Evolutionary conservation across 2,329 filamentous ascomycete genomes (phyloP).

Genomic region (Balansia obtecta): DNA sequence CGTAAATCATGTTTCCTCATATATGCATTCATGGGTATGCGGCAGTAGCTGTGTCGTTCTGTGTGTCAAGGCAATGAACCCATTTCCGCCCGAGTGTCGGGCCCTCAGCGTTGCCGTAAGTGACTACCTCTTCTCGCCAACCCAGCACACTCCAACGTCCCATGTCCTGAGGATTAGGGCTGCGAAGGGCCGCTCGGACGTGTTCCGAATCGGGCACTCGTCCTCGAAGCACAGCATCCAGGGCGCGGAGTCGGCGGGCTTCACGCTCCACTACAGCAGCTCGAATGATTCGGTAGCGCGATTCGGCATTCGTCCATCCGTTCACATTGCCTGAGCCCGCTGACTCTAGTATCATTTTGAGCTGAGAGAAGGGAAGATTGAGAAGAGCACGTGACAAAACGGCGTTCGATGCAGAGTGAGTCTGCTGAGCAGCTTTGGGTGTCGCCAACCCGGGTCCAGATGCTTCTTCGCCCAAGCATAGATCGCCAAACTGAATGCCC

Average conservation of each 20-base stretch:
- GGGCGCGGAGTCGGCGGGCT: slow-evolving; percentile 33
- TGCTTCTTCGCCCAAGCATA: slow-evolving; percentile 27
- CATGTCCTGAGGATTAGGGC: slow-evolving; percentile 25
- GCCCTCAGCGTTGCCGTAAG: slow-evolving; percentile 26
- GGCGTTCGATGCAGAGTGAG: slow-evolving; percentile 26
- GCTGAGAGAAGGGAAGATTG: slow-evolving; percentile 54
- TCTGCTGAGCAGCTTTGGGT: slow-evolving; percentile 14
- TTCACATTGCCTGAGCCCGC: slow-evolving; percentile 35
- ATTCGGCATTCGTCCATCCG: slow-evolving; percentile 36
- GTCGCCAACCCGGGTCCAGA: slow-evolving; percentile 18
- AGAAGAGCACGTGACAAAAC: slow-evolving; percentile 54
- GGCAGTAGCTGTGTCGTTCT: slow-evolving; percentile 10
- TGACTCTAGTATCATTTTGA: slow-evolving; percentile 55
- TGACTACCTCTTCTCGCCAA: slow-evolving; percentile 33
- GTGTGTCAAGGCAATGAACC: slow-evolving; percentile 23
- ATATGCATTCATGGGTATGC: slow-evolving; percentile 19
- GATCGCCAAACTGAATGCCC: slow-evolving; percentile 60
- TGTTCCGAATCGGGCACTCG: slow-evolving; percentile 21
- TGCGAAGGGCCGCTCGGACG: slow-evolving; percentile 25
- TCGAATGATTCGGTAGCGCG: slow-evolving; percentile 35
- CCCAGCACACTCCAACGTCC: slow-evolving; percentile 35
- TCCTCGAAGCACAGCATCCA: slow-evolving; percentile 29
- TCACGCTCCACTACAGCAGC: slow-evolving; percentile 46
- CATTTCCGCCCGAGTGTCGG: slow-evolving; percentile 31
- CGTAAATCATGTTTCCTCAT: slow-evolving; percentile 8